Base-by-base conservation (phyloP, 1,139 yeast species). In the Kluyveromyces marxianus region DNA sequence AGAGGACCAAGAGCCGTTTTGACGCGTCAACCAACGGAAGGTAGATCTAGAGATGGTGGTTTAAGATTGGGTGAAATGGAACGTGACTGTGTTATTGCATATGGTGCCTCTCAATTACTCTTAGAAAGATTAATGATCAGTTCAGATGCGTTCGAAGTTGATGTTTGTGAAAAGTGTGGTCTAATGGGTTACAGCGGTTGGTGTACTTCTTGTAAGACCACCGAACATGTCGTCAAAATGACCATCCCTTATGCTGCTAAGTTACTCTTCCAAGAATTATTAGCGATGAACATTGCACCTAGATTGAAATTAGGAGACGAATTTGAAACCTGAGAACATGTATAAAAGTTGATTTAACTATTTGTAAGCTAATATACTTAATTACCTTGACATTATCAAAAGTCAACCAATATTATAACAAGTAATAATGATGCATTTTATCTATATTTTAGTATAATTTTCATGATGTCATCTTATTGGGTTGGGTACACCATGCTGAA, bases 21-120 rank as follows among this genome's bases (percentile, higher is more conserved):
- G 53, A 92, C 99, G 3, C 82, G 99, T 68, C 99, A 92, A 69
- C 99, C 99, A 8, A 92, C 97, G 0, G 99, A 92, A 69, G 99
- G 99, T 76, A 79, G 99, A 69, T 88, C 97, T 2, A 80, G 98
- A 68, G 99, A 92, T 69, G 99, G 99, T 77, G 99, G 99, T 62
- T 76, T 92, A 62, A 84, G 99, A 72, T 76, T 92, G 67, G 99
- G 99, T 58, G 99, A 92, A 70, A 92, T 92, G 99, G 99, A 92
- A 69, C 84, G 98, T 70, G 99, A 92, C 73, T 92, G 98, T 83
- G 96, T 92, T 55, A 94, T 92, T 70, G 99, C 99, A 0, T 92
- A 94, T 60, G 99, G 99, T 62, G 99, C 99, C 0, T 90, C 97
- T 3, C 97, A 92, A 66, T 72, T 92, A 56, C 74, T 92, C 57